Evolutionary conservation across 345 rosid species (phyloP).

Genomic region (Geranium rotundifolium): DNA sequence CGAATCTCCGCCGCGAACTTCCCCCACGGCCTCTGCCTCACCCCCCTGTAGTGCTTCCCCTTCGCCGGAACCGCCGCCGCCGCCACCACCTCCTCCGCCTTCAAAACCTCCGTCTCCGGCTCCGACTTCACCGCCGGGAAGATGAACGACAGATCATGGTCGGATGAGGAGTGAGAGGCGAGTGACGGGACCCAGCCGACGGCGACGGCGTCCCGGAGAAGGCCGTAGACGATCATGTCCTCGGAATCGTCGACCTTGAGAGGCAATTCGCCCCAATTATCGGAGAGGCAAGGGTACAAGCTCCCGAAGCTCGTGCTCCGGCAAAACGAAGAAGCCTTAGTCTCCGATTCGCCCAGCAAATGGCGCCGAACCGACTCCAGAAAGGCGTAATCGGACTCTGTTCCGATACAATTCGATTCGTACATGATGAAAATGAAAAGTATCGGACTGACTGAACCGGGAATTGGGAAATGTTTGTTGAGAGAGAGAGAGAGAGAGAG

Average conservation of each 20-base stretch:
- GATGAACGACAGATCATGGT: conserved; percentile 12
- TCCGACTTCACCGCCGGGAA: conserved; percentile 31
- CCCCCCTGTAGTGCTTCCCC: conserved; percentile 90
- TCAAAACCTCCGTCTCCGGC: conserved; percentile 6
- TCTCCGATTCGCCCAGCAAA: no score
- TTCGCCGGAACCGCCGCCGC: conserved; percentile 26
- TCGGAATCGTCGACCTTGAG: conserved; percentile 68
- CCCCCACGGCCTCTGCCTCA: conserved; percentile 98
- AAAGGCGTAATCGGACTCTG: no score
- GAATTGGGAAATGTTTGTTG: no score
- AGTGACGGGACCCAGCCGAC: conserved; percentile 73
- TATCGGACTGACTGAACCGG: no score
- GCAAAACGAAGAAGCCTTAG: conserved; percentile 23
- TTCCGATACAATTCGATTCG: no score
- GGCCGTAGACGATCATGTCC: conserved; percentile 70
- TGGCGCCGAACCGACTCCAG: no score
- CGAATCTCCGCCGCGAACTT: conserved; percentile 97
- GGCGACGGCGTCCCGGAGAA: conserved; percentile 61
- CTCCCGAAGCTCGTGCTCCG: conserved; percentile 58
- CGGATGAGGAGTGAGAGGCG: neutral
- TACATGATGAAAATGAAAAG: no score
- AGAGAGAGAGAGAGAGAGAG: no score
- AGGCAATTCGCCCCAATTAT: conserved; percentile 91
- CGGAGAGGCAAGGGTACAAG: conserved; percentile 67
- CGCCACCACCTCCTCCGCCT: conserved; percentile 14